Evolutionary conservation across 371 early-diverging fungal species (phyloP).

Genomic region (Umbelopsis sp.): DNA sequence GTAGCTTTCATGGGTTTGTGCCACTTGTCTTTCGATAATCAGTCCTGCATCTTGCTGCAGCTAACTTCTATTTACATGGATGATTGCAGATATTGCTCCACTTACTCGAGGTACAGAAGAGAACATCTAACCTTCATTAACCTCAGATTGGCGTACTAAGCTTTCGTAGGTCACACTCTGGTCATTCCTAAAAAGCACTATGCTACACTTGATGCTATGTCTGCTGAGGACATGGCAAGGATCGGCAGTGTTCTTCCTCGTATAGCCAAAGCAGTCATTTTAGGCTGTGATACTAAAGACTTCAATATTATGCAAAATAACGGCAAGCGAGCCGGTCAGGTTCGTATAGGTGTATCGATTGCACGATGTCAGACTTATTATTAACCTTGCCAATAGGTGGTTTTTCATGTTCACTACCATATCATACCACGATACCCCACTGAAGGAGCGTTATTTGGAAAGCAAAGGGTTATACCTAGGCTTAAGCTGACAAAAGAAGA

Average conservation of each 20-base stretch:
- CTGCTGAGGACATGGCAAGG: constrained; percentile 15
- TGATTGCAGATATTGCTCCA: constrained; percentile 23
- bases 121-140: background rate
- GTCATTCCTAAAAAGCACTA: constrained; percentile 27
- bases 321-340: constrained; percentile 25
- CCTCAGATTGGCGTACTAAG: background rate
- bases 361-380: too few species aligned
- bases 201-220: constrained; percentile 21
- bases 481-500: constrained; percentile 8
- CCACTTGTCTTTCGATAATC: background rate
- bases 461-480: background rate
- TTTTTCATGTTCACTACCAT: constrained; percentile 28
- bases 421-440: constrained; percentile 22
- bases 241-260: constrained; percentile 20
- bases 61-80: background rate
- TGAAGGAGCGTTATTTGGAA: constrained; percentile 1
- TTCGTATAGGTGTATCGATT: background rate
- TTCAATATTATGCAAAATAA: constrained; percentile 30
- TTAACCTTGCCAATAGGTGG: constrained; percentile 8
- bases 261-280: constrained; percentile 19
- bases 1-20: constrained; percentile 25
- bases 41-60: background rate
- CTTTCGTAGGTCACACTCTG: constrained; percentile 25
- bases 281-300: constrained; percentile 16
- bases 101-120: constrained; percentile 19